Evolutionary conservation across 106 monocot species (phyloP).

Genomic region (Dendrobium huoshanense): DNA sequence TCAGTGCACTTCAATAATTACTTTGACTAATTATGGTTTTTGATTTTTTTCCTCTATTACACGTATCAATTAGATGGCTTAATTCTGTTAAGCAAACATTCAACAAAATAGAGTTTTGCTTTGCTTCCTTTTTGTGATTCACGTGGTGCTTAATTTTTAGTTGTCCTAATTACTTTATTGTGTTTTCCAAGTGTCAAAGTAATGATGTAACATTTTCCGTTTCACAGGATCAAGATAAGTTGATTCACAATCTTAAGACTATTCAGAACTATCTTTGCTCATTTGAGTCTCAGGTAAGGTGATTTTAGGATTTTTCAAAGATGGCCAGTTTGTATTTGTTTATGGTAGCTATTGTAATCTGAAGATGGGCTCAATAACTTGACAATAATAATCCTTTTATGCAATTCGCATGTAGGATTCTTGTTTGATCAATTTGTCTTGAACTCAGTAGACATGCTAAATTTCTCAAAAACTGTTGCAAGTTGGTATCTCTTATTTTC

Average conservation of each 20-base stretch:
- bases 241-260: conserved; percentile 81
- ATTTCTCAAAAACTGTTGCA: not conserved
- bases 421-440: not conserved
- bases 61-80: not conserved
- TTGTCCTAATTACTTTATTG: not conserved
- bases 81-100: not conserved
- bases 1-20: not conserved
- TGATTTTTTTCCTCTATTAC: not conserved
- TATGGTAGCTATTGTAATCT: not conserved
- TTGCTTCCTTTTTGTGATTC: not conserved
- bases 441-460: not conserved
- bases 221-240: conserved; percentile 77
- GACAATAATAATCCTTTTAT: not conserved
- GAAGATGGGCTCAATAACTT: not conserved
- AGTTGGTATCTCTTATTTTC: not conserved
- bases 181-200: not conserved
- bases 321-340: not conserved
- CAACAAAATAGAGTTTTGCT: not conserved
- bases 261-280: conserved; percentile 99
- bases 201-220: not conserved
- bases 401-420: not conserved
- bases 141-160: not conserved
- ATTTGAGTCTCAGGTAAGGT: conserved; percentile 76
- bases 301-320: not conserved
- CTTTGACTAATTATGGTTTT: not conserved